phyloP scores from a whole-genome alignment of 176 grass and related monocot species.

The Triticum aestivum region DNA sequence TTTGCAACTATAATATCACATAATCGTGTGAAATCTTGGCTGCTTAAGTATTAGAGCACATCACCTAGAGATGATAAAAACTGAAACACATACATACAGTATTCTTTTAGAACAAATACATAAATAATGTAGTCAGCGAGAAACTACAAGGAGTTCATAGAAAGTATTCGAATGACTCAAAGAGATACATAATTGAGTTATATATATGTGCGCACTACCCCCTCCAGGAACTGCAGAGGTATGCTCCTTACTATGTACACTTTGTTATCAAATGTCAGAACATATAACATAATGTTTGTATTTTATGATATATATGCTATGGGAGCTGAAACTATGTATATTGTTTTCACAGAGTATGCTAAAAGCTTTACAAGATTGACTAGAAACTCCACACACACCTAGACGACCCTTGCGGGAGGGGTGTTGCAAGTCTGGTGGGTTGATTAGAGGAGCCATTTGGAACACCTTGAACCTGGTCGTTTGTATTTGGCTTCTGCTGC shows the following conservation, averaged over 20 bases:
- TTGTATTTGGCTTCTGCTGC: constrained; percentile 49
- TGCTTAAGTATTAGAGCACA: background rate
- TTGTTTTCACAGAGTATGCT: constrained; percentile 38
- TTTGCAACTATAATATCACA: background rate
- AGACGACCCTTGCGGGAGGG: constrained; percentile 93
- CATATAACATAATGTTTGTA: constrained; percentile 26
- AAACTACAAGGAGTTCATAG: constrained; percentile 4
- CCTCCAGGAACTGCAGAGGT: background rate
- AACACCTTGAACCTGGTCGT: constrained; percentile 51
- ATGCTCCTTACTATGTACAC: constrained; percentile 9
- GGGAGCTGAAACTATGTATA: constrained; percentile 30
- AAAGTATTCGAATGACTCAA: constrained; percentile 14
- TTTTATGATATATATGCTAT: constrained; percentile 24
- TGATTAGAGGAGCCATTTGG: constrained; percentile 63
- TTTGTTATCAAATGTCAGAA: constrained; percentile 23
- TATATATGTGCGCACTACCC: background rate
- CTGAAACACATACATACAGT: background rate
- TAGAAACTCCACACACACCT: constrained; percentile 99
- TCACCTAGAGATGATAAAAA: background rate
- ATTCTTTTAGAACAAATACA: background rate
- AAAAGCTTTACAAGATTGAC: constrained; percentile 63
- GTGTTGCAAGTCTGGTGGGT: constrained; percentile 64
- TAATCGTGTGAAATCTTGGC: background rate
- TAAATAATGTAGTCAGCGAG: background rate
- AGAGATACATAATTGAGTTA: background rate